A percentile compares a stretch with the other conserved stretches of the same genome.
Conservation (phyloP, 2,329 filamentous ascomycete genomes). For the Colletotrichum agaves region DNA sequence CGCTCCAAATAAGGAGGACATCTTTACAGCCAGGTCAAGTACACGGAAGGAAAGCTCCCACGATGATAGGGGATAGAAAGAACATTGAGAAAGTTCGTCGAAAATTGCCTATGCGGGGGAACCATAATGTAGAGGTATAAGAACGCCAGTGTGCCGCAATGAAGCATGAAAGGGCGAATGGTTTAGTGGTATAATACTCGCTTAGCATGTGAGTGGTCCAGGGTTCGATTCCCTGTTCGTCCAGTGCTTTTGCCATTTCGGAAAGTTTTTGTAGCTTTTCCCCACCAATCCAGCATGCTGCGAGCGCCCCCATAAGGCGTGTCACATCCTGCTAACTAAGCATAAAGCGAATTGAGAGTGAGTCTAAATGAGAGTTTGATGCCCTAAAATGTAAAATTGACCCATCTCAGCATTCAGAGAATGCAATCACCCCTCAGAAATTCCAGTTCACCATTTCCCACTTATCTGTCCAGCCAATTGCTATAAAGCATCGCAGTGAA, state of each 20-base stretch:
- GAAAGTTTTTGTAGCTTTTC: not conserved
- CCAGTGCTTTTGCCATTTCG: not conserved
- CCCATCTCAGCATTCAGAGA: no score
- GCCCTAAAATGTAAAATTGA: no score
- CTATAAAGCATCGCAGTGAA: not conserved
- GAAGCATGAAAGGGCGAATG: conserved; percentile 17
- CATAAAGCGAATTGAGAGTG: no score
- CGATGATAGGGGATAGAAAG: no score
- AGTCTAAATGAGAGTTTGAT: no score
- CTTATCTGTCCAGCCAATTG: not conserved
- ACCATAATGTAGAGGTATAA: no score
- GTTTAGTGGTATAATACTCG: conserved; percentile 32
- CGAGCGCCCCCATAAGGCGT: not conserved
- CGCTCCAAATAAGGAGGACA: no score
- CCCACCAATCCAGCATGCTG: not conserved
- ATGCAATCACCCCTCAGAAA: not conserved
- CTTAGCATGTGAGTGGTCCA: conserved; percentile 20
- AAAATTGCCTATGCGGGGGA: accelerated
- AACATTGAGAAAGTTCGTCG: no score
- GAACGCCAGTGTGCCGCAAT: no score
- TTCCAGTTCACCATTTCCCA: not conserved
- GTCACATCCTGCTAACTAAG: no score
- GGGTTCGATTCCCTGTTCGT: conserved; percentile 33
- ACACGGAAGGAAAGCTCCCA: no score
- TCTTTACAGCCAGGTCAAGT: no score